phyloP scores from a whole-genome alignment of 1,139 yeast genomes.

The Arxiozyma heterogenica region DNA sequence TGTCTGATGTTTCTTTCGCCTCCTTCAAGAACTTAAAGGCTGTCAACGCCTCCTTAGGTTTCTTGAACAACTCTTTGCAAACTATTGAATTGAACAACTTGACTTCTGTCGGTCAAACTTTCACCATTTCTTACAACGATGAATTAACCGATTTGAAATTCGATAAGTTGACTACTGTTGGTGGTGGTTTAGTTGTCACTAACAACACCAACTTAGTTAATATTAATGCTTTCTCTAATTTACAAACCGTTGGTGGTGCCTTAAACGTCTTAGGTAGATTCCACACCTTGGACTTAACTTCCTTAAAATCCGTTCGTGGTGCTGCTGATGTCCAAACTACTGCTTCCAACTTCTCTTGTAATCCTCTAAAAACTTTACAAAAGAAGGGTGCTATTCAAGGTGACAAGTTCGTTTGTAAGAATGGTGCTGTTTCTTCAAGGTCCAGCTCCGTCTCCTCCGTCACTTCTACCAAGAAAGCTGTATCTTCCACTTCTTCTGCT shows the following conservation, averaged over 20 bases:
- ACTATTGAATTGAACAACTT: conserved; percentile 51
- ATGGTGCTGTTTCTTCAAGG: conserved; percentile 46
- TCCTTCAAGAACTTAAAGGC: conserved; percentile 57
- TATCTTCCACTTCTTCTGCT: conserved; percentile 16
- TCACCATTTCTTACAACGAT: conserved; percentile 65
- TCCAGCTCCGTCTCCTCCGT: conserved; percentile 39
- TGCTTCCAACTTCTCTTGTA: conserved; percentile 72
- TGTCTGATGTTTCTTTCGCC: conserved; percentile 69
- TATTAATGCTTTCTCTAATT: conserved; percentile 65
- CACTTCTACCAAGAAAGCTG: conserved; percentile 10
- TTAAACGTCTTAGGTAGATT: conserved; percentile 73
- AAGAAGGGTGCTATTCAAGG: conserved; percentile 77
- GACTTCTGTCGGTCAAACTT: conserved; percentile 65
- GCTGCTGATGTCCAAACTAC: conserved; percentile 75
- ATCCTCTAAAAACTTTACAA: conserved; percentile 58
- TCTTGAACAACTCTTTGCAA: conserved; percentile 56
- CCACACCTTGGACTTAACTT: conserved; percentile 64
- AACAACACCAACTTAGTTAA: conserved; percentile 66
- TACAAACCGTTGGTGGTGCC: conserved; percentile 79
- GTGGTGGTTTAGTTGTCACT: conserved; percentile 83
- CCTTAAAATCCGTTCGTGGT: conserved; percentile 76
- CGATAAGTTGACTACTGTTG: conserved; percentile 58
- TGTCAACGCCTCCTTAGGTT: conserved; percentile 74
- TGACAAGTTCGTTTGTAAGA: conserved; percentile 77
- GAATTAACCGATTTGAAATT: conserved; percentile 63